phyloP scores from a whole-genome alignment of 192 early-diverging fungal genomes.

The Geranomyces variabilis region DNA sequence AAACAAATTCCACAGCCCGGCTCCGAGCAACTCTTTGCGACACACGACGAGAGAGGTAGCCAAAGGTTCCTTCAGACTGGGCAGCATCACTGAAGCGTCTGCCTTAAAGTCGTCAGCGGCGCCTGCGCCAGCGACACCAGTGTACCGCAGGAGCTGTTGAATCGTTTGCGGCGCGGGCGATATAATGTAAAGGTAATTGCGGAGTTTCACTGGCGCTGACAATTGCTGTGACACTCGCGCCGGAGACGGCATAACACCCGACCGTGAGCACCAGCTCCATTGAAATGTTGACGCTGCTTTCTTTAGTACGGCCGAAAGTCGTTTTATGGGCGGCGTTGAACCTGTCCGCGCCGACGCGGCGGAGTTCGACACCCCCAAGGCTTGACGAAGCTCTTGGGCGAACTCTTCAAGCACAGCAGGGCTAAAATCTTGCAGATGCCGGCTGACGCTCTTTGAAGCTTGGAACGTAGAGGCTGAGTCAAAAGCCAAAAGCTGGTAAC shows the following conservation, averaged over 20 bases:
- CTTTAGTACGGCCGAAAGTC: background rate
- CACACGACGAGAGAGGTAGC: background rate
- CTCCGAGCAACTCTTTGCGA: conserved; percentile 3
- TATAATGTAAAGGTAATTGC: conserved; percentile 19
- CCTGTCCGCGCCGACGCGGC: background rate
- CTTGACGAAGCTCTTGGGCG: background rate
- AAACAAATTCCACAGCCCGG: conserved; percentile 10
- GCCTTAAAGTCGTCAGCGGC: background rate
- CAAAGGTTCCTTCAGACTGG: no score
- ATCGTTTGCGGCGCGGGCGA: conserved; percentile 2
- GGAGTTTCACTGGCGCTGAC: conserved; percentile 10
- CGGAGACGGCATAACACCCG: conserved; percentile 15
- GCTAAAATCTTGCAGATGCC: conserved; percentile 17
- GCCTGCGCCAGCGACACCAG: background rate
- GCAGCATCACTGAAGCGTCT: background rate
- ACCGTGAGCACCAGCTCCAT: conserved; percentile 15
- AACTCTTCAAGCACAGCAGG: background rate
- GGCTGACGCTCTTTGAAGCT: background rate
- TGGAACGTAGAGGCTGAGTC: conserved; percentile 8
- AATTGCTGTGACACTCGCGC: background rate
- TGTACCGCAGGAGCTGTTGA: background rate
- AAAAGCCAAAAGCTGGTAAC: conserved; percentile 17
- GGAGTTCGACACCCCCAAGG: background rate
- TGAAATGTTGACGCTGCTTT: conserved; percentile 23
- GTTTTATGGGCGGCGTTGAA: background rate